Evolutionary conservation across 2,329 filamentous ascomycete species (phyloP).

Genomic region (Aspergillus transmontanensis): DNA sequence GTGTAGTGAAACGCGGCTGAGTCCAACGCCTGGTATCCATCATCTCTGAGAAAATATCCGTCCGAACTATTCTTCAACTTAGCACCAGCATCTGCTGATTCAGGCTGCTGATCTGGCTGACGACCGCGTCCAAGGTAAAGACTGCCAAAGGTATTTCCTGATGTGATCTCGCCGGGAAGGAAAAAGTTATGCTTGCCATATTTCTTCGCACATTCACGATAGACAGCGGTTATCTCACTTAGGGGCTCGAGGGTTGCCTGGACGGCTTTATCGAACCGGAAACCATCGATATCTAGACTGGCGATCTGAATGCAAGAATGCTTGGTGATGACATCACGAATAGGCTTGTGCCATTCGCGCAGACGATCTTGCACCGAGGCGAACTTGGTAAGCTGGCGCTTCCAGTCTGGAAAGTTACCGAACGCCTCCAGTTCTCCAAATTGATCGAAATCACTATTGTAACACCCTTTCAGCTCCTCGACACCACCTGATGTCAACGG

Average conservation of each 20-base stretch:
- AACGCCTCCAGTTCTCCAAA: conserved; percentile 67
- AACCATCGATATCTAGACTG: conserved; percentile 66
- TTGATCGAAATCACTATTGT: conserved; percentile 66
- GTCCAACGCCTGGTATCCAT: conserved; percentile 58
- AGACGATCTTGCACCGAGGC: conserved; percentile 68
- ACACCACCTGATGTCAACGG: conserved; percentile 52
- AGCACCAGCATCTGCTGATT: conserved; percentile 52
- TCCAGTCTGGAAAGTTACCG: conserved; percentile 64
- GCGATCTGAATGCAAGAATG: conserved; percentile 66
- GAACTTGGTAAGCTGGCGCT: conserved; percentile 67
- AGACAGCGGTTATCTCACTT: conserved; percentile 59
- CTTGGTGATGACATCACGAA: conserved; percentile 59
- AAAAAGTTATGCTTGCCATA: conserved; percentile 66
- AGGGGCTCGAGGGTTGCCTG: conserved; percentile 65
- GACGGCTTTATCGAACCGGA: conserved; percentile 68
- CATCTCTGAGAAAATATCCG: conserved; percentile 55
- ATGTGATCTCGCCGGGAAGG: conserved; percentile 66
- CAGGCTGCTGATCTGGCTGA: conserved; percentile 55
- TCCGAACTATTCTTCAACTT: conserved; percentile 48
- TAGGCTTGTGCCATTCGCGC: conserved; percentile 63
- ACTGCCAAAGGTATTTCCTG: conserved; percentile 62
- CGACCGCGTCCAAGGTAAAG: conserved; percentile 64
- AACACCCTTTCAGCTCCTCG: conserved; percentile 56
- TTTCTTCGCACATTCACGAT: conserved; percentile 58
- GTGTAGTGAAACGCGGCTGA: conserved; percentile 66